Evolutionary conservation across 2,329 filamentous ascomycete species (phyloP).

Genomic region (Ophiostoma quercus): DNA sequence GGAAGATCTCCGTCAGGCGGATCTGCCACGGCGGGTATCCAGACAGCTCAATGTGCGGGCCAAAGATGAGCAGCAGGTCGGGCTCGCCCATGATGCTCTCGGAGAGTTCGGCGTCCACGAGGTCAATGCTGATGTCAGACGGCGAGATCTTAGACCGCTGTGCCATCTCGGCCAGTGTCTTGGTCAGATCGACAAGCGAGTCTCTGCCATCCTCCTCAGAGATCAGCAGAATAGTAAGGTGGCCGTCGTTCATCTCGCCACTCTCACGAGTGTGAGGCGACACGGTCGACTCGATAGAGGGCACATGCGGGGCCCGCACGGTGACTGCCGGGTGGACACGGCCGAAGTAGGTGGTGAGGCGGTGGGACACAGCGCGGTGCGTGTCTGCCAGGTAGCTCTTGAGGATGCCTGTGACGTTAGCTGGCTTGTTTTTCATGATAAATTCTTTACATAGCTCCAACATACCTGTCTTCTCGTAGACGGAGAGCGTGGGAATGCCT

Average conservation of each 20-base stretch:
- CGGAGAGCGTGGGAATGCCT: conserved; percentile 77
- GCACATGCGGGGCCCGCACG: conserved; percentile 65
- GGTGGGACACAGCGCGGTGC: conserved; percentile 71
- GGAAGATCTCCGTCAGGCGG: conserved; percentile 88
- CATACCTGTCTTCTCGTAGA: conserved; percentile 88
- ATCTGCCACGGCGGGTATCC: conserved; percentile 98
- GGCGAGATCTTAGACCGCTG: conserved; percentile 78
- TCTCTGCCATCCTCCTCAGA: conserved; percentile 85
- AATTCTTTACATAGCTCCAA: neutral
- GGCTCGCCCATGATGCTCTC: conserved; percentile 80
- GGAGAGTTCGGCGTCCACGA: conserved; percentile 83
- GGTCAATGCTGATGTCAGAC: conserved; percentile 74
- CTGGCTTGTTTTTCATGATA: neutral
- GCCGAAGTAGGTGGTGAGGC: conserved; percentile 84
- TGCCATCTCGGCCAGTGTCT: conserved; percentile 90
- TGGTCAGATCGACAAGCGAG: conserved; percentile 90
- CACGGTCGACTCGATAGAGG: conserved; percentile 48
- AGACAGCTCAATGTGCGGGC: conserved; percentile 73
- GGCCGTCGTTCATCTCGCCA: conserved; percentile 33
- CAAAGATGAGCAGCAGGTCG: conserved; percentile 82
- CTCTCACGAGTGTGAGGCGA: conserved; percentile 37
- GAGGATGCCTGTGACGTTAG: conserved; percentile 60
- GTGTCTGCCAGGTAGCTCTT: conserved; percentile 86
- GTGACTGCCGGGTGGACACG: conserved; percentile 65
- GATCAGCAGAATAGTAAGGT: conserved; percentile 66